Evolutionary conservation across 441 rosid genomes (phyloP).

Genomic region (Euphorbia celastroides): DNA sequence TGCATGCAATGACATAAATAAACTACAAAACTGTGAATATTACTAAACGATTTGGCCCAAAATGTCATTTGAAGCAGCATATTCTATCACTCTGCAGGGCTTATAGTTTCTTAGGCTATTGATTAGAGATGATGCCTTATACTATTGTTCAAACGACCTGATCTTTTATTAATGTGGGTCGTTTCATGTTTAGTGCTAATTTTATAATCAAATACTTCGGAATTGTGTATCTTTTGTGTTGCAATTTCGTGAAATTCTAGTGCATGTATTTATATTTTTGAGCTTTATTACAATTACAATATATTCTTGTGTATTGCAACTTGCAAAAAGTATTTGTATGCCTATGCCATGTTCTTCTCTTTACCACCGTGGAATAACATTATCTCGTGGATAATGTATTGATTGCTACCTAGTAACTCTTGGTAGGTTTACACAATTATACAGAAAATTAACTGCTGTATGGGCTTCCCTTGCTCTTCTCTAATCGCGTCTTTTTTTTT

Average conservation of each 20-base stretch:
- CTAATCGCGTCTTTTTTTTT: background rate
- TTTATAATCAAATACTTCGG: background rate
- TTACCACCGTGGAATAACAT: background rate
- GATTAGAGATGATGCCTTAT: background rate
- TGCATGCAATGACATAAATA: background rate
- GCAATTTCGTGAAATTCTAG: background rate
- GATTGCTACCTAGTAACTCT: background rate
- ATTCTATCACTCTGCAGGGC: background rate
- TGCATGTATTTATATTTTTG: background rate
- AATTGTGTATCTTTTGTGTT: background rate
- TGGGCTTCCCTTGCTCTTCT: background rate
- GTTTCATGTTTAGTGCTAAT: too few relatives aligned
- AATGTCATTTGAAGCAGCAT: background rate
- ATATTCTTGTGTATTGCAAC: background rate
- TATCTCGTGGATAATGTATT: background rate
- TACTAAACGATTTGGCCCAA: background rate
- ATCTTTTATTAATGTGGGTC: too few relatives aligned
- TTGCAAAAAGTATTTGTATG: too few relatives aligned
- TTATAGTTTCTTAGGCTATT: background rate
- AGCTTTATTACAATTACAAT: background rate
- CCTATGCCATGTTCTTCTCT: background rate
- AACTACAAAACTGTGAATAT: constrained; percentile 3
- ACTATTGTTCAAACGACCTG: too few relatives aligned
- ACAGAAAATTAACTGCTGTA: background rate
- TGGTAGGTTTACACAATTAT: background rate